Conservation (phyloP, 768 basidiomycete species). For the Hericium coralloides region DNA sequence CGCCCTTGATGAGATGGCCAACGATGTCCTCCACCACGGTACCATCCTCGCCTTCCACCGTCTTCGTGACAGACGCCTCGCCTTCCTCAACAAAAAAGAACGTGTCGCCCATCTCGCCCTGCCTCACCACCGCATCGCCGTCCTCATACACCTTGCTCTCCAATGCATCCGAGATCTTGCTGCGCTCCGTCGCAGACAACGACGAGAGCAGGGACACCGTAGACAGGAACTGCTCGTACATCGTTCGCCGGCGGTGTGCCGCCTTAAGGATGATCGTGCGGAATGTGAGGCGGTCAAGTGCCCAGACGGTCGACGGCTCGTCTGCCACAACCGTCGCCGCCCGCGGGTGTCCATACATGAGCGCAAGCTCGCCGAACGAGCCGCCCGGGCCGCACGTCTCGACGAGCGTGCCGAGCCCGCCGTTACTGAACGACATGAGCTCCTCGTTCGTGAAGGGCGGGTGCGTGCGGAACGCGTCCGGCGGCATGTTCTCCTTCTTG, state of each 20-base stretch:
- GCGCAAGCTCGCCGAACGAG: conserved; percentile 91
- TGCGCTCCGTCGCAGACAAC: conserved; percentile 79
- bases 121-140: conserved; percentile 80
- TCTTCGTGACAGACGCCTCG: conserved; percentile 79
- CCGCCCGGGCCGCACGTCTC: conserved; percentile 76
- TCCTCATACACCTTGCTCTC: conserved; percentile 74
- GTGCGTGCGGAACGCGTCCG: conserved; percentile 40
- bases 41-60: conserved; percentile 48
- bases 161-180: conserved; percentile 96
- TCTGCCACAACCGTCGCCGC: conserved; percentile 89
- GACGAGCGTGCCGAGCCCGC: conserved; percentile 73
- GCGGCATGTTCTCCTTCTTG: conserved; percentile 53
- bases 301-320: conserved; percentile 82
- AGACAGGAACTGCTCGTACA: conserved; percentile 96
- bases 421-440: conserved; percentile 55
- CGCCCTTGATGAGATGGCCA: conserved; percentile 74
- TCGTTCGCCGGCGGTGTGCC: conserved; percentile 81
- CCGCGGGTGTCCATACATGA: conserved; percentile 97
- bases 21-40: conserved; percentile 59
- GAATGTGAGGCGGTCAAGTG: conserved; percentile 95
- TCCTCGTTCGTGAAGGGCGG: conserved; percentile 29
- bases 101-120: conserved; percentile 94
- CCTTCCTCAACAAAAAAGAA: conserved; percentile 98
- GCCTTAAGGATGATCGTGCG: conserved; percentile 94
- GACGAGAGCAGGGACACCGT: conserved; percentile 83